phyloP scores from a whole-genome alignment of 2,329 filamentous ascomycete species.

The Penicillium occitanis region DNA sequence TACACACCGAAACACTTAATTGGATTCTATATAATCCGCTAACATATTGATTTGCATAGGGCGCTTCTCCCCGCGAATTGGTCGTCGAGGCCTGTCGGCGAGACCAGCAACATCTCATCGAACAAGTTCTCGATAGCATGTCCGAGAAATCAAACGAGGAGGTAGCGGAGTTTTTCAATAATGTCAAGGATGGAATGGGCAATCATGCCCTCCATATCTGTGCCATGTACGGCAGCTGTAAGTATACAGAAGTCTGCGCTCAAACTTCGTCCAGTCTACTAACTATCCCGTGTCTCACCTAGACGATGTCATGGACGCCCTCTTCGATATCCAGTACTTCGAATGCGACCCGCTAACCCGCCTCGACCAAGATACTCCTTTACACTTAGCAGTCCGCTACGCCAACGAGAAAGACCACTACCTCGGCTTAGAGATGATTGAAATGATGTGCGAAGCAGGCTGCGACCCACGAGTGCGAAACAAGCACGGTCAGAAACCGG shows the following conservation, averaged over 20 bases:
- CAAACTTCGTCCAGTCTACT: not conserved
- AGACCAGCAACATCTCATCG: slow-evolving; percentile 84
- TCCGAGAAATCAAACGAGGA: slow-evolving; percentile 60
- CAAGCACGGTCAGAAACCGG: slow-evolving; percentile 48
- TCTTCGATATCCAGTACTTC: slow-evolving; percentile 50
- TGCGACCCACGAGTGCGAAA: slow-evolving; percentile 51
- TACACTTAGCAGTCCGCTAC: slow-evolving; percentile 47
- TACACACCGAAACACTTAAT: slow-evolving; percentile 11
- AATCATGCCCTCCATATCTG: slow-evolving; percentile 89
- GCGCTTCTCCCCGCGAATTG: slow-evolving; percentile 79
- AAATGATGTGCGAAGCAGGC: slow-evolving; percentile 52
- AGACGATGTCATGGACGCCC: slow-evolving; percentile 50
- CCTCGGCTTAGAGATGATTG: slow-evolving; percentile 47
- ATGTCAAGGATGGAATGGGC: slow-evolving; percentile 79
- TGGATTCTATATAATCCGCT: not conserved
- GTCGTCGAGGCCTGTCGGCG: slow-evolving; percentile 90
- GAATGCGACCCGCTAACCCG: slow-evolving; percentile 51
- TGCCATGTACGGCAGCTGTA: slow-evolving; percentile 81
- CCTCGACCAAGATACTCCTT: slow-evolving; percentile 48
- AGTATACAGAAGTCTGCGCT: slow-evolving; percentile 34
- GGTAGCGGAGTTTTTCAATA: slow-evolving; percentile 78
- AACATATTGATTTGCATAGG: slow-evolving; percentile 51
- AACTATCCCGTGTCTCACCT: not conserved
- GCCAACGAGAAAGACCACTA: slow-evolving; percentile 48
- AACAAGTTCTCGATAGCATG: slow-evolving; percentile 66